Percentiles rank a stretch among this genome's conserved stretches.
Evolutionary conservation across 805 yeast species (phyloP).

Genomic region (Groenewaldozyma tartarivorans): DNA sequence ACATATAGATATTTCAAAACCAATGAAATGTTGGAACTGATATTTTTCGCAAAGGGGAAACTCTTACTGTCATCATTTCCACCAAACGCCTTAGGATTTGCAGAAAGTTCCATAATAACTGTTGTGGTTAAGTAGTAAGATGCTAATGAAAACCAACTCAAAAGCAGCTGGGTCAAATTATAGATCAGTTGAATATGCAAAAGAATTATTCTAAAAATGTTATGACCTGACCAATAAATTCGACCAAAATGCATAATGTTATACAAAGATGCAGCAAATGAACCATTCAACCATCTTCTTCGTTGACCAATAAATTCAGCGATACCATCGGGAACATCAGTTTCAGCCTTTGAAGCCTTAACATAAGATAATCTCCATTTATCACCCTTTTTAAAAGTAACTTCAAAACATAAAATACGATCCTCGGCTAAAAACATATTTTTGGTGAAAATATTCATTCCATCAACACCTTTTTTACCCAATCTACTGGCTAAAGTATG

Average conservation of each 20-base stretch:
- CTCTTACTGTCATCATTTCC: conserved; percentile 34
- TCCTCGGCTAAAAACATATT: conserved; percentile 67
- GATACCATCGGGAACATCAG: conserved; percentile 56
- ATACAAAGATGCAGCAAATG: conserved; percentile 50
- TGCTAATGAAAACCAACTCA: conserved; percentile 58
- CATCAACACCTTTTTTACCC: conserved; percentile 48
- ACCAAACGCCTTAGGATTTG: conserved; percentile 33
- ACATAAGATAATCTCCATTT: conserved; percentile 57
- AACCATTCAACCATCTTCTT: conserved; percentile 62
- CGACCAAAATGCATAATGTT: conserved; percentile 46
- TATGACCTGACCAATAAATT: conserved; percentile 47
- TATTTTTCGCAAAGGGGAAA: conserved; percentile 26
- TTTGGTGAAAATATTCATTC: conserved; percentile 54
- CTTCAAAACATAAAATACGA: conserved; percentile 56
- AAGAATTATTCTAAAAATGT: conserved; percentile 38
- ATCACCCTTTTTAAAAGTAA: conserved; percentile 47
- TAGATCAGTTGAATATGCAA: conserved; percentile 49
- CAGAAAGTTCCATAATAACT: conserved; percentile 41
- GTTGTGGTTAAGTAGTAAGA: conserved; percentile 56
- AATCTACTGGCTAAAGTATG: conserved; percentile 35
- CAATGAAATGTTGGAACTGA: conserved; percentile 37
- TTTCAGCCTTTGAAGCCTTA: conserved; percentile 54
- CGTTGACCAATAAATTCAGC: conserved; percentile 57
- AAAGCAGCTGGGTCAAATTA: conserved; percentile 42
- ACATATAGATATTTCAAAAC: conserved; percentile 46